Evolutionary conservation across 2,329 filamentous ascomycete genomes (phyloP).

Genomic region (Aureobasidium sp.): DNA sequence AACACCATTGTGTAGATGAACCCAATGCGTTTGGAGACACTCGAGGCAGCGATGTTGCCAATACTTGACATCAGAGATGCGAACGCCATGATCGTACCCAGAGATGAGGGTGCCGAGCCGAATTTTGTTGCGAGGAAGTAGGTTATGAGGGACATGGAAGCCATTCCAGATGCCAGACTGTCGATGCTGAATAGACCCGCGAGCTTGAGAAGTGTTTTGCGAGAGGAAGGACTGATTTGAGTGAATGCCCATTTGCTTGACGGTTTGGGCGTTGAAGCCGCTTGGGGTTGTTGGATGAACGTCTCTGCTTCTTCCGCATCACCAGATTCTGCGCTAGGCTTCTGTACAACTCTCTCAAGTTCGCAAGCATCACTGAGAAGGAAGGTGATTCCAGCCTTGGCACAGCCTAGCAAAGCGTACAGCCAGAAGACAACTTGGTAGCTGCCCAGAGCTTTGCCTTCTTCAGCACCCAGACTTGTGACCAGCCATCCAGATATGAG

Average conservation of each 20-base stretch:
- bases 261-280: background rate
- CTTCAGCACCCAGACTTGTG: conserved; percentile 25
- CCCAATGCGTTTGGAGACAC: conserved; percentile 57
- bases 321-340: conserved; percentile 22
- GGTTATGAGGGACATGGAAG: conserved; percentile 43
- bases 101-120: conserved; percentile 42
- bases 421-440: conserved; percentile 36
- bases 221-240: conserved; percentile 49
- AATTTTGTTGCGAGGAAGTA: conserved; percentile 52
- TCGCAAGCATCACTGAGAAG: conserved; percentile 34
- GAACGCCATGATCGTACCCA: conserved; percentile 47
- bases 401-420: conserved; percentile 34
- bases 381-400: conserved; percentile 33
- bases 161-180: conserved; percentile 58
- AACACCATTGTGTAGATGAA: conserved; percentile 55
- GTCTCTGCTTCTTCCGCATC: conserved; percentile 16
- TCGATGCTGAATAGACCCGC: conserved; percentile 62
- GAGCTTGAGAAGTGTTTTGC: conserved; percentile 50
- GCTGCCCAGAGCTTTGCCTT: conserved; percentile 31
- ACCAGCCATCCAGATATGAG: conserved; percentile 32
- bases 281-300: conserved; percentile 2
- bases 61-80: conserved; percentile 36
- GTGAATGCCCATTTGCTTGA: conserved; percentile 34
- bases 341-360: conserved; percentile 20
- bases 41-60: conserved; percentile 45